Conservation (phyloP, 257 asterid genomes). For the Voacanga thouarsii region DNA sequence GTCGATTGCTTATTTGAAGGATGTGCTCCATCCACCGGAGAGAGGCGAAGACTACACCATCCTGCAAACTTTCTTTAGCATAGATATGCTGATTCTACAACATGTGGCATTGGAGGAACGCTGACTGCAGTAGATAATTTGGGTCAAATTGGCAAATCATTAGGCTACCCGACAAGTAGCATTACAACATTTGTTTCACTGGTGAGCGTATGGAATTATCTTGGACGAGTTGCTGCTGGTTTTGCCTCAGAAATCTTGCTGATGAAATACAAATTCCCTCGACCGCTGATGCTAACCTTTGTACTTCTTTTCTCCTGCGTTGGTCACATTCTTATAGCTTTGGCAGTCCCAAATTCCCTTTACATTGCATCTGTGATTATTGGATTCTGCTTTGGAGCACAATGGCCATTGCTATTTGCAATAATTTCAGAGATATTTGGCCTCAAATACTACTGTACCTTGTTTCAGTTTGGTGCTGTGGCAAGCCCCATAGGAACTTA, state of each 20-base stretch:
- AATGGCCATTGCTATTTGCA: slow-evolving; percentile 40
- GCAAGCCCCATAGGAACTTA: slow-evolving; percentile 49
- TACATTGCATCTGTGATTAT: slow-evolving; percentile 31
- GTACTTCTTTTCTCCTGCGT: slow-evolving; percentile 30
- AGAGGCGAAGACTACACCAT: slow-evolving; percentile 35
- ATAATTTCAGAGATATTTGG: slow-evolving; percentile 39
- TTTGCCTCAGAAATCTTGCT: slow-evolving; percentile 30
- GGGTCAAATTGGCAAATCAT: slow-evolving; percentile 34
- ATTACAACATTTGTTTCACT: slow-evolving; percentile 35
- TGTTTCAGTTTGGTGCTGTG: slow-evolving; percentile 38
- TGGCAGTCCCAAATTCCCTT: slow-evolving; percentile 31
- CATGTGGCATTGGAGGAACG: slow-evolving; percentile 40
- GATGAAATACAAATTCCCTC: slow-evolving; percentile 34
- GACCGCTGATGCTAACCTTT: slow-evolving; percentile 33
- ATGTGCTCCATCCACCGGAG: slow-evolving; percentile 29
- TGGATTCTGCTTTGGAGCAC: slow-evolving; percentile 41
- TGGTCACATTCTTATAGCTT: slow-evolving; percentile 31
- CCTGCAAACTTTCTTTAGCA: slow-evolving; percentile 35
- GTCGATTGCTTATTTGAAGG: slow-evolving; percentile 16
- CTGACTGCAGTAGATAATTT: slow-evolving; percentile 35
- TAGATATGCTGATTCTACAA: slow-evolving; percentile 36
- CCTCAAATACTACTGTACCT: slow-evolving; percentile 37
- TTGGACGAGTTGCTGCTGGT: slow-evolving; percentile 33
- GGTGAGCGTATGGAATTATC: slow-evolving; percentile 41
- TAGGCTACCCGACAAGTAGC: slow-evolving; percentile 31